A percentile compares a stretch with the other conserved stretches of the same genome.
Conservation (phyloP, 1,139 yeast genomes). For the Yamadazyma dushanensis region DNA sequence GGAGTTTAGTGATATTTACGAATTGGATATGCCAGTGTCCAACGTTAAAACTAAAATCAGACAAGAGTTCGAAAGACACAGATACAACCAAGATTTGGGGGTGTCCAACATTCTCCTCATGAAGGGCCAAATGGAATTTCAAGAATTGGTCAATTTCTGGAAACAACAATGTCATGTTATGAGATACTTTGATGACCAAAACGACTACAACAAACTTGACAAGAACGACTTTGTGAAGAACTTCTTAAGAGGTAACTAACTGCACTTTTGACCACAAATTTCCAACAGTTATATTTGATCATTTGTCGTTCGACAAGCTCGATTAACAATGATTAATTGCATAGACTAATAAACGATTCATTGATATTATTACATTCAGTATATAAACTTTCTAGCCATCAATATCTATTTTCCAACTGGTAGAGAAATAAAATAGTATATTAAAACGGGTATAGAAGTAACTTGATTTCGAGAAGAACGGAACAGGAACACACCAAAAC, state of each 20-base stretch:
- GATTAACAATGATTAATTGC: conserved; percentile 1
- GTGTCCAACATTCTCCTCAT: conserved; percentile 68
- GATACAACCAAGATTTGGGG: conserved; percentile 67
- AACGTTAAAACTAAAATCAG: conserved; percentile 79
- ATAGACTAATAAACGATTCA: conserved; percentile 1
- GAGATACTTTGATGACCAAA: conserved; percentile 75
- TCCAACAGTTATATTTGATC: too few relatives aligned
- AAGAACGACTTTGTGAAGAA: conserved; percentile 64
- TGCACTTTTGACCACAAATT: too few relatives aligned
- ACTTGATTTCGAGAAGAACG: conserved; percentile 3
- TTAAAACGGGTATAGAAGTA: conserved; percentile 5
- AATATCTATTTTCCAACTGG: background rate
- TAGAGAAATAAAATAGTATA: conserved; percentile 4
- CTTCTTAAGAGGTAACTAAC: conserved; percentile 63
- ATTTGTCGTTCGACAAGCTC: too few relatives aligned
- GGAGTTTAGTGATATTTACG: conserved; percentile 68
- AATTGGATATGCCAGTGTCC: conserved; percentile 81
- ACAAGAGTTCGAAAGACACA: conserved; percentile 85
- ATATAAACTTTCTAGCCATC: conserved; percentile 1
- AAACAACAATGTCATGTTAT: conserved; percentile 85
- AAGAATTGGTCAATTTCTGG: conserved; percentile 88
- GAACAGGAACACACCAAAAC: conserved; percentile 3
- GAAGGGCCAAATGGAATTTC: conserved; percentile 91
- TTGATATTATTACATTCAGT: conserved; percentile 6
- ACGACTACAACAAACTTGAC: conserved; percentile 47